Evolutionary conservation across 345 rosid genomes (phyloP).

Genomic region (Stellera chamaejasme): DNA sequence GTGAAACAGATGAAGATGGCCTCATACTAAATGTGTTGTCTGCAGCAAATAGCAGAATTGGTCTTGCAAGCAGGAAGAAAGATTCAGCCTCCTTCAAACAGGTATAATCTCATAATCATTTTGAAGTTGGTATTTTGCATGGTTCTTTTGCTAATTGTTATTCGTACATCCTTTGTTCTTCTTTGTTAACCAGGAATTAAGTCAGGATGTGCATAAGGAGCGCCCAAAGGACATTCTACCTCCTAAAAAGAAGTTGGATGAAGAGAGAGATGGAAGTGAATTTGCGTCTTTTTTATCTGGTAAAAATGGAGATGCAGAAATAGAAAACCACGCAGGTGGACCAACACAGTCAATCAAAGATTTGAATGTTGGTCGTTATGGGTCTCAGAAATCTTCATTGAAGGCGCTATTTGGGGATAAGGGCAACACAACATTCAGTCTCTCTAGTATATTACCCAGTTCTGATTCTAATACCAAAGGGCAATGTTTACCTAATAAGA

Average conservation of each 20-base stretch:
- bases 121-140: neutral
- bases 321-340: conserved; percentile 12
- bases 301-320: conserved; percentile 19
- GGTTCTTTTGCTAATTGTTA: neutral
- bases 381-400: conserved; percentile 83
- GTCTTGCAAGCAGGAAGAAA: conserved; percentile 9
- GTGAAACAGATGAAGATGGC: conserved; percentile 34
- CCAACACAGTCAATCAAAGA: conserved; percentile 10
- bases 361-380: conserved; percentile 22
- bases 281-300: conserved; percentile 15
- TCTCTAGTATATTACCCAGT: conserved; percentile 31
- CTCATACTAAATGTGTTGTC: conserved; percentile 45
- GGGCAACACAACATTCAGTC: conserved; percentile 28
- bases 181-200: conserved; percentile 26
- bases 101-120: conserved; percentile 22
- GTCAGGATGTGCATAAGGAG: conserved; percentile 15
- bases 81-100: conserved; percentile 20
- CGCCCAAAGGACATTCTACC: conserved; percentile 18
- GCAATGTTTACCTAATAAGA: conserved; percentile 12
- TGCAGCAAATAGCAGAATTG: conserved; percentile 12
- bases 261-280: conserved; percentile 25
- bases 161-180: conserved; percentile 6
- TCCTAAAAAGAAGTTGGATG: conserved; percentile 26
- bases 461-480: conserved; percentile 20
- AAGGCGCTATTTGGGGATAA: conserved; percentile 49